These are phyloP conservation scores for Saccharomyces cerevisiae DNA, from an alignment of 805 yeast genomes.

Conservation along the genomic window DNA sequence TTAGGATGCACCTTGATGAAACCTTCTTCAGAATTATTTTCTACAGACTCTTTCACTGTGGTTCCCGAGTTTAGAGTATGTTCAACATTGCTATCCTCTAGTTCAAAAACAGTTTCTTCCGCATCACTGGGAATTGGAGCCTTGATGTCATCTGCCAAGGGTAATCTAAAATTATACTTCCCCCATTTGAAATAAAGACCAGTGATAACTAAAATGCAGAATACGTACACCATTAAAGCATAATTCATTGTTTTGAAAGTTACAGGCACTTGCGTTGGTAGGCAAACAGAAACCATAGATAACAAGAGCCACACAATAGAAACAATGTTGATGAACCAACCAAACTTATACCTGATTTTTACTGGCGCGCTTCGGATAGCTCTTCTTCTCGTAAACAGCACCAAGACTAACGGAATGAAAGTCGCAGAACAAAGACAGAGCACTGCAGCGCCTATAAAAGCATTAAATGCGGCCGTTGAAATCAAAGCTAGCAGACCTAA, in stretches of 20 bases:
- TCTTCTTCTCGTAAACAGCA: constrained; percentile 48
- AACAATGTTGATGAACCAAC: constrained; percentile 53
- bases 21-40: background rate
- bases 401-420: constrained; percentile 63
- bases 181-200: constrained; percentile 56
- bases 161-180: constrained; percentile 51
- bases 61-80: background rate
- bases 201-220: constrained; percentile 42
- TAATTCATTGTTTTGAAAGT: constrained; percentile 36
- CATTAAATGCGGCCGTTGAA: constrained; percentile 69
- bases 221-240: constrained; percentile 54
- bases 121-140: background rate
- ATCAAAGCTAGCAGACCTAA: constrained; percentile 60
- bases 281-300: constrained; percentile 53
- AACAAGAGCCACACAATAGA: constrained; percentile 54
- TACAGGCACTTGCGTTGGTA: constrained; percentile 59
- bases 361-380: constrained; percentile 63
- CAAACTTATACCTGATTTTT: constrained; percentile 48
- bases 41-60: background rate
- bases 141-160: constrained; percentile 32
- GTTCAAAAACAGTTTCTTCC: background rate
- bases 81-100: background rate
- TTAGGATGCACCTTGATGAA: background rate
- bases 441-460: constrained; percentile 78
- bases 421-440: constrained; percentile 67